These are phyloP conservation scores for Ramaria sp. DNA, from an alignment of 768 basidiomycete species.

Conservation along the genomic window DNA sequence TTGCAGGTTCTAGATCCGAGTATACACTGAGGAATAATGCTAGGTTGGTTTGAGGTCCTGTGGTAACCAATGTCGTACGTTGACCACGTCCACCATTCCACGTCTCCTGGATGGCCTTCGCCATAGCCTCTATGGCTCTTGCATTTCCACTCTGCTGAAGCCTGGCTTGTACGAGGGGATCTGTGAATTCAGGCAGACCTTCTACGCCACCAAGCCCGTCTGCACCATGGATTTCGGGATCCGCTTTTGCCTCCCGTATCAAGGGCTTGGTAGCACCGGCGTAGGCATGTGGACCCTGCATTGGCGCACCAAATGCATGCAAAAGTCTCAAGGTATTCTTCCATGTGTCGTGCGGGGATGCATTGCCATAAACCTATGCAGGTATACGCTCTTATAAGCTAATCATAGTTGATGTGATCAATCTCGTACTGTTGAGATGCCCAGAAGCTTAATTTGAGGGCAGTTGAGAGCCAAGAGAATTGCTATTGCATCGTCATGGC, in stretches of 20 bases:
- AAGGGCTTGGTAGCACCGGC: conserved; percentile 65
- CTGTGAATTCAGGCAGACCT: conserved; percentile 47
- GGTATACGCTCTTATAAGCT: neutral
- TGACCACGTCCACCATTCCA: conserved; percentile 51
- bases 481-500: conserved; percentile 84
- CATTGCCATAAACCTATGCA: conserved; percentile 71
- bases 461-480: conserved; percentile 67
- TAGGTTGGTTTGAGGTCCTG: conserved; percentile 68
- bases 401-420: neutral
- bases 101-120: conserved; percentile 35
- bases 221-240: conserved; percentile 70
- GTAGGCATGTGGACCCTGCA: conserved; percentile 44
- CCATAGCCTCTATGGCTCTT: conserved; percentile 63
- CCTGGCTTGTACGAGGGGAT: conserved; percentile 37
- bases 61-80: conserved; percentile 62
- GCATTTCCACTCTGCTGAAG: conserved; percentile 34
- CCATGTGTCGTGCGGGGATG: conserved; percentile 46
- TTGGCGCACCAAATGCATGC: conserved; percentile 58
- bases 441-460: conserved; percentile 56
- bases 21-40: conserved; percentile 29
- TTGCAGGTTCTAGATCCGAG: conserved; percentile 39
- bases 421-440: conserved; percentile 65
- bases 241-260: conserved; percentile 47
- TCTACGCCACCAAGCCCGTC: conserved; percentile 82
- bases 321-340: conserved; percentile 73